Percentiles rank a stretch among this genome's conserved stretches.
phyloP scores from a whole-genome alignment of 2,329 filamentous ascomycete species.

The Arthroderma sp. region DNA sequence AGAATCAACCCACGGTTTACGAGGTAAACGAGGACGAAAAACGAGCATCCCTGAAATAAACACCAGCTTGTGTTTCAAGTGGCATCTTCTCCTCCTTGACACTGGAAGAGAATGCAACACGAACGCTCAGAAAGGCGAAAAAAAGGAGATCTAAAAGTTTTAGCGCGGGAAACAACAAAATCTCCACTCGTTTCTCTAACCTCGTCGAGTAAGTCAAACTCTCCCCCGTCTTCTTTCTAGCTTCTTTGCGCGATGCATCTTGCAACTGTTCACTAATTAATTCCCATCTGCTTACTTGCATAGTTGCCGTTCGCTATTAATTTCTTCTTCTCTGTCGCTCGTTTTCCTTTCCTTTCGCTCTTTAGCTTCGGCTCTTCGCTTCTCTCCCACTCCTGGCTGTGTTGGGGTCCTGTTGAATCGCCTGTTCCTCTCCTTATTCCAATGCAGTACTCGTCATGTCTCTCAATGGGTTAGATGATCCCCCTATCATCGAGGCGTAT shows the following conservation, averaged over 20 bases:
- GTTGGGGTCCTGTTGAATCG: not conserved
- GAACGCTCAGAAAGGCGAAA: too few species aligned
- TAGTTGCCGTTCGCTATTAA: too few species aligned
- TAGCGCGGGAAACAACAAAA: too few species aligned
- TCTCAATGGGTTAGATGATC: slow-evolving; percentile 82
- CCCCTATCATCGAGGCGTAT: slow-evolving; percentile 70
- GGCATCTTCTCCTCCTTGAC: too few species aligned
- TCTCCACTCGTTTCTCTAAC: too few species aligned
- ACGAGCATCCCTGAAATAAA: too few species aligned
- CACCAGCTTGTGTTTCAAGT: too few species aligned
- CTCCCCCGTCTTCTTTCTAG: not conserved
- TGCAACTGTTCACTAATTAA: not conserved
- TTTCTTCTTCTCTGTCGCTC: not conserved
- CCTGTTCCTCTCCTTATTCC: slow-evolving; percentile 4
- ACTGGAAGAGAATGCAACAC: too few species aligned
- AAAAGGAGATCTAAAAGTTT: too few species aligned
- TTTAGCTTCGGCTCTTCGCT: not conserved
- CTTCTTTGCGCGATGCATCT: not conserved
- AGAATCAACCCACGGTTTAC: too few species aligned
- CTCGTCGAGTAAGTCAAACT: not conserved
- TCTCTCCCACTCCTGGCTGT: not conserved
- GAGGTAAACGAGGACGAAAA: too few species aligned
- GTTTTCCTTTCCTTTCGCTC: not conserved
- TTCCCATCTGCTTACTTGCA: too few species aligned
- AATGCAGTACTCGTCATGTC: slow-evolving; percentile 50